phyloP scores from a whole-genome alignment of 495 filamentous ascomycete species.

The Penicillium paradoxum region DNA sequence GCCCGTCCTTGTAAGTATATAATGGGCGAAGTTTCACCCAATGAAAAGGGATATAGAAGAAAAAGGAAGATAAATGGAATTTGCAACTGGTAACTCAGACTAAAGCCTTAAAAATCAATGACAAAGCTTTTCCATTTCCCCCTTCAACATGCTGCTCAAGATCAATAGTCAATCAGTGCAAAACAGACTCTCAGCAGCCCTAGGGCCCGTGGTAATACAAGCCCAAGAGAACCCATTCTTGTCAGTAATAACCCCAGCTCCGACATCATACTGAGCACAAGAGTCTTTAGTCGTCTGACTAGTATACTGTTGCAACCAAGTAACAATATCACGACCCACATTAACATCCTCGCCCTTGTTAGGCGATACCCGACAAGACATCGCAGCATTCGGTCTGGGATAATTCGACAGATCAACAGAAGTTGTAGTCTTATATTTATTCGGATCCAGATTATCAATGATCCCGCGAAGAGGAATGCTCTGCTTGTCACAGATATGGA shows the following conservation, averaged over 20 bases:
- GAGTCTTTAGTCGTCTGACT: too few relatives aligned
- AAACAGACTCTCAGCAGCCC: neutral
- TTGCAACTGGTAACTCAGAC: too few relatives aligned
- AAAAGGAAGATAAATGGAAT: too few relatives aligned
- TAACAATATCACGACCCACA: neutral
- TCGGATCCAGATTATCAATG: neutral
- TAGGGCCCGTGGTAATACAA: neutral
- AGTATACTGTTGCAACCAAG: neutral
- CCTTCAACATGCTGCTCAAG: neutral
- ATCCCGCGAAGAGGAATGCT: neutral
- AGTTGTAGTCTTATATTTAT: neutral
- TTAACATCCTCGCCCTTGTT: neutral
- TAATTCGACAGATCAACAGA: neutral
- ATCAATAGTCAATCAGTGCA: neutral
- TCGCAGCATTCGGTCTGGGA: neutral
- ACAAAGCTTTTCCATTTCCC: neutral
- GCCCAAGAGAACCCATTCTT: neutral
- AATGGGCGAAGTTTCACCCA: too few relatives aligned
- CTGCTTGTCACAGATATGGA: neutral
- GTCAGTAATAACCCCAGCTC: neutral
- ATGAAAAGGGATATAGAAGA: too few relatives aligned
- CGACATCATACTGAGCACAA: slow-evolving; percentile 3
- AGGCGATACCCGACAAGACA: neutral
- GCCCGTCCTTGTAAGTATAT: too few relatives aligned
- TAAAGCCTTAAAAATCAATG: neutral